Percentiles rank a stretch among this genome's conserved stretches.
These are phyloP conservation scores for Phytopythium aichiense DNA, from an alignment of 352 stramenopile species.

Conservation along the genomic window DNA sequence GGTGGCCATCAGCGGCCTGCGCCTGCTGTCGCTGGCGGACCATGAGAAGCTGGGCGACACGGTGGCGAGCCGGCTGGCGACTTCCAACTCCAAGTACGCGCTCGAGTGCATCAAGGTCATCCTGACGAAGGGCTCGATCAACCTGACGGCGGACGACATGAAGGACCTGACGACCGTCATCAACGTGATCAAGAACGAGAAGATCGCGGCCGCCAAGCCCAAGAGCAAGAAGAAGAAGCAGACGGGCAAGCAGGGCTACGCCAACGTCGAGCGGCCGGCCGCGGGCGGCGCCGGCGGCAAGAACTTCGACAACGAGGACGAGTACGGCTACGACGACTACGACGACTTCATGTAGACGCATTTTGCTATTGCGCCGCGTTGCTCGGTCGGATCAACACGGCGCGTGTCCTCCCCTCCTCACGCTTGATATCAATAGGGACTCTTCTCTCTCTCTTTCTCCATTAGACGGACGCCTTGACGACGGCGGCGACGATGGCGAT, in stretches of 20 bases:
- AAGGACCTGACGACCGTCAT: constrained; percentile 85
- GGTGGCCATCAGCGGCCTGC: constrained; percentile 48
- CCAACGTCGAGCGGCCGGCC: constrained; percentile 65
- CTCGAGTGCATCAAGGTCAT: constrained; percentile 81
- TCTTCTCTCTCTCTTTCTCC: neutral
- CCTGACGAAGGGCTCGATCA: constrained; percentile 71
- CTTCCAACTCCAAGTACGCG: constrained; percentile 72
- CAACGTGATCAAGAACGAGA: constrained; percentile 88
- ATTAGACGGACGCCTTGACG: constrained; percentile 19
- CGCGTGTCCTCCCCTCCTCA: neutral
- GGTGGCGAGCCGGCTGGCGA: constrained; percentile 47
- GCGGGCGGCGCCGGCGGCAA: constrained; percentile 38
- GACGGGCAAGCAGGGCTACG: constrained; percentile 73
- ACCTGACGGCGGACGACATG: constrained; percentile 80
- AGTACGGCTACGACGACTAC: constrained; percentile 79
- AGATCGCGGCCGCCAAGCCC: constrained; percentile 74
- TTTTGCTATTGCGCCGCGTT: constrained; percentile 3
- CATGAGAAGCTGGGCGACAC: constrained; percentile 68
- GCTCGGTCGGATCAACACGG: neutral
- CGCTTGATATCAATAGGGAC: neutral
- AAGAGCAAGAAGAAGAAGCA: constrained; percentile 87
- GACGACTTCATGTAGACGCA: constrained; percentile 82
- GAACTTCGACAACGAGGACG: constrained; percentile 30
- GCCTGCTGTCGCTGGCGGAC: constrained; percentile 65
- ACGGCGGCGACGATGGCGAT: constrained; percentile 28